Evolutionary conservation across 2,329 filamentous ascomycete species (phyloP).

Genomic region (Aureobasidium sp.): DNA sequence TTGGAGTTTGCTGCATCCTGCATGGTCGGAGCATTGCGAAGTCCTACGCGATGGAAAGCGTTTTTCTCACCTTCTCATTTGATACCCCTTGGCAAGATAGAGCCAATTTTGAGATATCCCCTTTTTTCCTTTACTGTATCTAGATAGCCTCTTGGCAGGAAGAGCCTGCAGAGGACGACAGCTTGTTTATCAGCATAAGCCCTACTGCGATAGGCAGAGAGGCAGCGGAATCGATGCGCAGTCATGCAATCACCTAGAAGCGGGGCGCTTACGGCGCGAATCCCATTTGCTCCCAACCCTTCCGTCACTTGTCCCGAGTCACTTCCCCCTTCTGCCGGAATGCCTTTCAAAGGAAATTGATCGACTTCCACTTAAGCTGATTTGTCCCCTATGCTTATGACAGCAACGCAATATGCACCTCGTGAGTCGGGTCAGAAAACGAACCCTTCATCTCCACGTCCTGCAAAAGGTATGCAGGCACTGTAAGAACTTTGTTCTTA

Average conservation of each 20-base stretch:
- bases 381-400: neutral
- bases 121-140: constrained; percentile 7
- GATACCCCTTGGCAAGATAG: constrained; percentile 5
- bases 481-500: neutral
- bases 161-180: constrained; percentile 1
- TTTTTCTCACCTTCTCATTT: constrained; percentile 5
- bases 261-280: constrained; percentile 6
- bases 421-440: neutral
- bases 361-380: neutral
- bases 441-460: constrained; percentile 1
- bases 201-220: constrained; percentile 10
- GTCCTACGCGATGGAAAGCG: neutral
- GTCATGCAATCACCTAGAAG: constrained; percentile 7
- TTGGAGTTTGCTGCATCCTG: constrained; percentile 5
- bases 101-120: constrained; percentile 8
- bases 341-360: neutral
- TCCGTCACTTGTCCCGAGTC: neutral
- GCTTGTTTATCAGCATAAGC: neutral
- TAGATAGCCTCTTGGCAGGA: constrained; percentile 8
- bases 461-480: constrained; percentile 5
- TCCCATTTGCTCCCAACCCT: constrained; percentile 9
- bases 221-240: constrained; percentile 8
- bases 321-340: neutral
- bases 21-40: constrained; percentile 10
- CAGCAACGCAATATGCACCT: neutral